Evolutionary conservation across 176 grass and related monocot genomes (phyloP).

Genomic region (Triticum dicoccoides): DNA sequence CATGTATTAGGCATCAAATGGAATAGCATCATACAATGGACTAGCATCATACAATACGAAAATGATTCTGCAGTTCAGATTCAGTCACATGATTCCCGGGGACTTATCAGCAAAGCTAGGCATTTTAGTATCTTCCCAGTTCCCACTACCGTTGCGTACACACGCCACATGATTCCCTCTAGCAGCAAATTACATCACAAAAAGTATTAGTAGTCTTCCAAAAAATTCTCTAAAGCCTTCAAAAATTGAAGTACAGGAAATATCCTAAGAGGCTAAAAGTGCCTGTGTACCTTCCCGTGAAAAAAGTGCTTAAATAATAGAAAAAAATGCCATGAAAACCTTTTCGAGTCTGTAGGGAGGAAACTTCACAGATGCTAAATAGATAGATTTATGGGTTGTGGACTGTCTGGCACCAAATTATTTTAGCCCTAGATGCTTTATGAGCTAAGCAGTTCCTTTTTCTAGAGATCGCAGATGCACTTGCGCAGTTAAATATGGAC

Average conservation of each 20-base stretch:
- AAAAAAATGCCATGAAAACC: background rate
- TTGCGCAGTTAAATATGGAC: constrained; percentile 32
- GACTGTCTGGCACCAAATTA: background rate
- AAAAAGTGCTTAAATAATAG: background rate
- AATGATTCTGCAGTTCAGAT: too few relatives aligned
- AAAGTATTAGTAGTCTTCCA: background rate
- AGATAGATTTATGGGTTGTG: constrained; percentile 1
- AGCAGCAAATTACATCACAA: too few relatives aligned
- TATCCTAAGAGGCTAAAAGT: background rate
- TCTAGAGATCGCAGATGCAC: constrained; percentile 25
- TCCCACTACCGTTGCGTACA: too few relatives aligned
- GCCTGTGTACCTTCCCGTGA: background rate
- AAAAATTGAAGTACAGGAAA: background rate
- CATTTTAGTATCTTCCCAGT: too few relatives aligned
- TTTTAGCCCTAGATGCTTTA: constrained; percentile 26
- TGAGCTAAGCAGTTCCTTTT: constrained; percentile 28
- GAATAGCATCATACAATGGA: too few relatives aligned
- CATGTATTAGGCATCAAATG: too few relatives aligned
- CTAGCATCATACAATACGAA: too few relatives aligned
- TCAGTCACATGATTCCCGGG: too few relatives aligned
- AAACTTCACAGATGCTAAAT: background rate
- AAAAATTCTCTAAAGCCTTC: background rate
- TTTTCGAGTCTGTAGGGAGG: background rate
- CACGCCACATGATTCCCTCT: too few relatives aligned
- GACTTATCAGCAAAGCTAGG: too few relatives aligned